Evolutionary conservation across 1,284 basidiomycete genomes (phyloP).

Genomic region (Austroboletus olivaceoglutinosus): DNA sequence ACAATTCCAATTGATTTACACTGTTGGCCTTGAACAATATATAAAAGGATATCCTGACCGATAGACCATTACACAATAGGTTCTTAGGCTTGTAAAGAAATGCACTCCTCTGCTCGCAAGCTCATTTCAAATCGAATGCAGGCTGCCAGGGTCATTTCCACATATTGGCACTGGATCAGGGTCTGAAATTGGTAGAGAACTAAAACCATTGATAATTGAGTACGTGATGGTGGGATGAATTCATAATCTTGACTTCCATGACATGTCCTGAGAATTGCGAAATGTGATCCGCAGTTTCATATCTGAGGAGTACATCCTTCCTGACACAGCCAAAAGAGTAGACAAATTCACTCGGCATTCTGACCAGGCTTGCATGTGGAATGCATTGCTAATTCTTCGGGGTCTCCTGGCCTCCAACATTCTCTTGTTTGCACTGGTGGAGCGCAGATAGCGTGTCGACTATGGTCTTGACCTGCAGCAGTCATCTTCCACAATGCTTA

Average conservation of each 20-base stretch:
- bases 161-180: slow-evolving; percentile 31
- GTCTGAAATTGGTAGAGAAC: slow-evolving; percentile 1
- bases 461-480: slow-evolving; percentile 43
- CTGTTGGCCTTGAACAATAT: slow-evolving; percentile 38
- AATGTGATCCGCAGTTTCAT: slow-evolving; percentile 24
- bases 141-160: slow-evolving; percentile 24
- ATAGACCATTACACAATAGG: slow-evolving; percentile 43
- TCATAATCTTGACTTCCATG: slow-evolving; percentile 16
- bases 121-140: slow-evolving; percentile 9
- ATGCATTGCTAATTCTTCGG: slow-evolving; percentile 38
- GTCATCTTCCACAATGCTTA: slow-evolving; percentile 11
- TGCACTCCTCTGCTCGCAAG: slow-evolving; percentile 6
- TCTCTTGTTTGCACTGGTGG: slow-evolving; percentile 37
- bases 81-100: slow-evolving; percentile 29
- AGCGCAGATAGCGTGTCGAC: slow-evolving; percentile 47
- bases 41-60: slow-evolving; percentile 45
- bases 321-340: slow-evolving; percentile 20
- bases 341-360: slow-evolving; percentile 8
- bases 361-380: slow-evolving; percentile 25
- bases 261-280: not conserved
- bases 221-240: slow-evolving; percentile 28
- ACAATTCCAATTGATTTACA: slow-evolving; percentile 48
- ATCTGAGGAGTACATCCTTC: not conserved
- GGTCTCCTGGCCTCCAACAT: slow-evolving; percentile 43
- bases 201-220: slow-evolving; percentile 21